phyloP scores from a whole-genome alignment of 2,329 filamentous ascomycete genomes.

The Calycina marina region DNA sequence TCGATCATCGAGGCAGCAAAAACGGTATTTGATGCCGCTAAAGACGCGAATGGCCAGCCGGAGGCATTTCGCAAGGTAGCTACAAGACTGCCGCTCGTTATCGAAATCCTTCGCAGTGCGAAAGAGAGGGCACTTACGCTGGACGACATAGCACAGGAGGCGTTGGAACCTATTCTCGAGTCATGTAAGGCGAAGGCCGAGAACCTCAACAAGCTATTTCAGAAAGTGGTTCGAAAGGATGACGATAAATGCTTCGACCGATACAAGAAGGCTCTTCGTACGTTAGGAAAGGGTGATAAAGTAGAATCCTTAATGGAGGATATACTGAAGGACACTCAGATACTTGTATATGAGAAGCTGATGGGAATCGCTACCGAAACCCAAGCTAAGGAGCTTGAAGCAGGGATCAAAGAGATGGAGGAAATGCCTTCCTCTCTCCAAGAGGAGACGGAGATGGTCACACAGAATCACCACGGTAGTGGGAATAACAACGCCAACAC shows the following conservation, averaged over 20 bases:
- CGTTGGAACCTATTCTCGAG: slow-evolving; percentile 8
- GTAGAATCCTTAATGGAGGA: slow-evolving; percentile 14
- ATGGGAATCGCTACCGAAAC: slow-evolving; percentile 8
- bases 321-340: slow-evolving; percentile 13
- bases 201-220: slow-evolving; percentile 12
- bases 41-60: slow-evolving; percentile 12
- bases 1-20: slow-evolving; percentile 11
- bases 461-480: background rate
- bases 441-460: slow-evolving; percentile 1
- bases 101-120: slow-evolving; percentile 7
- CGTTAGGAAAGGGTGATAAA: slow-evolving; percentile 8
- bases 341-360: slow-evolving; percentile 9
- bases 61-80: slow-evolving; percentile 13
- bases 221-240: slow-evolving; percentile 11
- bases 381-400: slow-evolving; percentile 6
- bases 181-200: slow-evolving; percentile 11
- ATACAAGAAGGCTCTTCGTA: slow-evolving; percentile 12
- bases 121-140: slow-evolving; percentile 7
- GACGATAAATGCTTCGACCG: slow-evolving; percentile 11
- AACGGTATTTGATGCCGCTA: slow-evolving; percentile 11
- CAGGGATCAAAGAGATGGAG: slow-evolving; percentile 8
- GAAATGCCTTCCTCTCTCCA: slow-evolving; percentile 8
- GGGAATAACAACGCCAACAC: background rate
- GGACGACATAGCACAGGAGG: slow-evolving; percentile 6
- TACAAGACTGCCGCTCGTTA: slow-evolving; percentile 11